Evolutionary conservation across 164 flowering plant genomes (phyloP), one percentile per base, ranked within the genome.

Genomic region (Magnolia sinica): DNA sequence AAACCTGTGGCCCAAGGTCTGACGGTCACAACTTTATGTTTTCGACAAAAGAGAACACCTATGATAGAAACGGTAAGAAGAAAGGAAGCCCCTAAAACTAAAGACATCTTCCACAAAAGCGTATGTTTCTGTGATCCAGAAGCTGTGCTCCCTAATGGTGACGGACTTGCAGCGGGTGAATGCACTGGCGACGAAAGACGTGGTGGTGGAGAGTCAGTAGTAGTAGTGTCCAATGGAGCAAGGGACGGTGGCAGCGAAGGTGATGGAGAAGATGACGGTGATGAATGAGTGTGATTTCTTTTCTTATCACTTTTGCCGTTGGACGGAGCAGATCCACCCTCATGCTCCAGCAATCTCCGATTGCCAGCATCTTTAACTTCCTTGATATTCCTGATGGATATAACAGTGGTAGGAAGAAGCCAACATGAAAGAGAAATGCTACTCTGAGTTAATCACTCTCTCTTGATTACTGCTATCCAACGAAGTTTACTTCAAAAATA

Each of bases 1-100:
- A 95, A 81, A 55, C 98, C 96, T 55, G 96, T 91, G 29, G 87
- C 85, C 97, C 97, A 92, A 64, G 98, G 98, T 76, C 83, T 88
- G 66, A 91, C 90, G 24, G 87, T 79, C 19, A 86, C 79, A 18
- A 84, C 91, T 79, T 87, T 89, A 23, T 77, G 87, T 76, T 78
- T 77, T 79, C 75, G 82, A 70, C 73, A 90, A 66, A 84, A 65
- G 70, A 79, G 73, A 74, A 89, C 11, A 31, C 81, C 83, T 16
- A 84, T 16, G 13, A 81, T 69, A 4, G 76, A 70, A 73, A 85
- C 0, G 8, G 19, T 66, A 24, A 86, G 10, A 37, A 88, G 16
- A 10, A 79, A 13, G 51, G 79, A 71, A 23, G 84, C 88, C 19
- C 86, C 88, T 37, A 77, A 4, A 19, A 69, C 73, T 67, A 80